Base-by-base conservation (phyloP, 805 yeast genomes). In the Spathaspora passalidarum region DNA sequence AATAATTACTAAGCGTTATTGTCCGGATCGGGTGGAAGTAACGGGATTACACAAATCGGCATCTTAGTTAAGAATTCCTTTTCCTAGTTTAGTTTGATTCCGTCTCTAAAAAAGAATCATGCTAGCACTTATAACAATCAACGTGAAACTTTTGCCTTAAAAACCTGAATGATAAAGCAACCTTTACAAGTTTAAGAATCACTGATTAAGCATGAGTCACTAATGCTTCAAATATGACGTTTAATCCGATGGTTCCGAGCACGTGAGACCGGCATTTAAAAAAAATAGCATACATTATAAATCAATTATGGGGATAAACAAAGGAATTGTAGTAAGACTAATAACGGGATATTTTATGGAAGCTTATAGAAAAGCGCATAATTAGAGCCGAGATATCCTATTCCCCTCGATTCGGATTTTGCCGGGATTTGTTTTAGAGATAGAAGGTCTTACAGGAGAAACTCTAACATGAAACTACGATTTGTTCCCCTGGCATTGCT, bases 231-330 rank as follows among this genome's bases (percentile, higher is more conserved):
- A n/a, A n/a, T n/a, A n/a, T n/a, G n/a, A n/a, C n/a, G n/a, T n/a
- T n/a, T n/a, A n/a, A n/a, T 13, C 34, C 34, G 34, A 29, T 29
- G 34, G 34, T 29, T 29, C 34, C 34, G 34, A n/a, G 34, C 34
- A 29, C 34, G 34, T 29, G 34, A 29, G 8, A 7, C 29, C 29
- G 29, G 29, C 29, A 10, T 25, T 25, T 25, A 25, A 25, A 25
- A 25, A 25, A 25, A 10, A 7, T 26, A n/a, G 14, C 5, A 29
- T 13, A 29, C 10, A 3, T 13, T 29, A 26, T 11, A 13, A 29
- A 13, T 10, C 14, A 3, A n/a, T 13, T n/a, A 29, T n/a, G 5
- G 14, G 14, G n/a, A n/a, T 10, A 4, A 29, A 29, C 14, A 29
- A 13, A 13, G 34, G 14, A 13, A 7, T 6, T 10, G 13, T 4